A percentile compares a stretch with the other conserved stretches of the same genome.
Evolutionary conservation across 83 land plant species (phyloP).

Genomic region (Thuja plicata): DNA sequence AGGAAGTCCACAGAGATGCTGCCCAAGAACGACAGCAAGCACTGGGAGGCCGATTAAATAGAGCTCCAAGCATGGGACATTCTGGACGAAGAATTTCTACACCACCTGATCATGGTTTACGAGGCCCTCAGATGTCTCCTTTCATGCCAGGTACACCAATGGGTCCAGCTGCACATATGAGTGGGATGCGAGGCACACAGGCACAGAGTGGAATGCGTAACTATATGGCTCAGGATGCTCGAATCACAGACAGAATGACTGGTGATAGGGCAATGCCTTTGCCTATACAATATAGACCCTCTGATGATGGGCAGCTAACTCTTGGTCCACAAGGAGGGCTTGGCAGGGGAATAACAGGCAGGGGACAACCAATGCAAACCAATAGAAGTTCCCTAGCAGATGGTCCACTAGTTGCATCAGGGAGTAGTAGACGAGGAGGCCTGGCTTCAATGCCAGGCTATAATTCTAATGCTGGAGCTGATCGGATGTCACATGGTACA

Average conservation of each 20-base stretch:
- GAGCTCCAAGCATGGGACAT: conserved; percentile 37
- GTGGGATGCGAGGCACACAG: conserved; percentile 11
- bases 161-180: conserved; percentile 17
- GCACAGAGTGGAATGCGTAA: neutral
- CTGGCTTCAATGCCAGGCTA: neutral
- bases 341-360: conserved; percentile 34
- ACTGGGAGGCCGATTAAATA: conserved; percentile 33
- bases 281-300: conserved; percentile 36
- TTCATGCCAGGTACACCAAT: conserved; percentile 21
- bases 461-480: conserved; percentile 16
- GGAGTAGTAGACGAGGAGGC: neutral
- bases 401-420: conserved; percentile 9
- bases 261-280: conserved; percentile 33
- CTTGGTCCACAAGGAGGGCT: conserved; percentile 56
- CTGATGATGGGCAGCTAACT: conserved; percentile 38
- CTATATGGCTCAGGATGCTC: conserved; percentile 34
- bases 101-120: conserved; percentile 25
- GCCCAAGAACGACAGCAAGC: conserved; percentile 49
- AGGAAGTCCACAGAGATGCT: conserved; percentile 62
- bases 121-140: conserved; percentile 28
- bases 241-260: conserved; percentile 28
- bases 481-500: conserved; percentile 13
- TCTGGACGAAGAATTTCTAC: conserved; percentile 23
- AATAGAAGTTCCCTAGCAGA: conserved; percentile 27
- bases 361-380: conserved; percentile 27